Percentiles rank a stretch among this genome's conserved stretches.
Conservation (phyloP, 1,139 yeast species). For the Pichia sp. region DNA sequence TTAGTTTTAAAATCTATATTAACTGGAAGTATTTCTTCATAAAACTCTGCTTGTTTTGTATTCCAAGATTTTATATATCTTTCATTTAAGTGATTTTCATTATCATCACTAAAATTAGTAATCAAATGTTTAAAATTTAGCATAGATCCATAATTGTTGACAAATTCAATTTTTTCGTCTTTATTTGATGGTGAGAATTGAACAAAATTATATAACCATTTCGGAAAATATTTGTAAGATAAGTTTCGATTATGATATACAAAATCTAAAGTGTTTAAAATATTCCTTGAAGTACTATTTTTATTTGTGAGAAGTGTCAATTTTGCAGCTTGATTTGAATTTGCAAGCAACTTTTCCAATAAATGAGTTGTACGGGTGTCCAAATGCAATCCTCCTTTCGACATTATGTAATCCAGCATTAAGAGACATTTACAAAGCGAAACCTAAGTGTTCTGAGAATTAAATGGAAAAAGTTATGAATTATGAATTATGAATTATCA, state of each 20-base stretch:
- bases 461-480: background rate
- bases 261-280: background rate
- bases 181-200: background rate
- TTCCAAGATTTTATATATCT: conserved; percentile 3
- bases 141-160: conserved; percentile 1
- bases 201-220: background rate
- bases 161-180: background rate
- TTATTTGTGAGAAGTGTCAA: background rate
- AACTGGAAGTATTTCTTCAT: background rate
- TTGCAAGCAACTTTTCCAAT: background rate
- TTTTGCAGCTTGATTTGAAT: background rate
- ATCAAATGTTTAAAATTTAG: conserved; percentile 4
- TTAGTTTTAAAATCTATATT: background rate
- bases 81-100: background rate
- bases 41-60: background rate
- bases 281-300: background rate
- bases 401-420: background rate
- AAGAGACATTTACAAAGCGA: no score
- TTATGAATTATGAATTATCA: background rate
- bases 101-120: background rate
- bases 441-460: no score
- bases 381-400: background rate
- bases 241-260: background rate
- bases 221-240: background rate
- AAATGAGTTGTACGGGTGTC: background rate